A percentile compares a stretch with the other conserved stretches of the same genome.
Evolutionary conservation across 768 basidiomycete species (phyloP).

Genomic region (Strobilomyces dryophilus): DNA sequence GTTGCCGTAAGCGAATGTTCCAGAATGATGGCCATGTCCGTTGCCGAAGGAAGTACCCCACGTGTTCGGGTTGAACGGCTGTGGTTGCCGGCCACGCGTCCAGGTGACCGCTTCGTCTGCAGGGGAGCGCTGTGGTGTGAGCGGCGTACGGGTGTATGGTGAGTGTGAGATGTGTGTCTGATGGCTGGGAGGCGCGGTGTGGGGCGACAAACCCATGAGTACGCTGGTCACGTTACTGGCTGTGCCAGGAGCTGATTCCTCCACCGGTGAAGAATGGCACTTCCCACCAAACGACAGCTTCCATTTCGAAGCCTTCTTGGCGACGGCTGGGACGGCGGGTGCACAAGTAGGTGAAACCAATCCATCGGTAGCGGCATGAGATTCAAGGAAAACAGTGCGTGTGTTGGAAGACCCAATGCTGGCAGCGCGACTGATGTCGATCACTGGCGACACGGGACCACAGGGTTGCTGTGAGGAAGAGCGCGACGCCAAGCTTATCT

Average conservation of each 20-base stretch:
- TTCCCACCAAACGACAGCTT: constrained; percentile 52
- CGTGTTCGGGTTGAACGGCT: constrained; percentile 14
- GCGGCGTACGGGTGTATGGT: constrained; percentile 26
- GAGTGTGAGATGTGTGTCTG: constrained; percentile 15
- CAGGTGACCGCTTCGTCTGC: constrained; percentile 45
- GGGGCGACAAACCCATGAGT: constrained; percentile 52
- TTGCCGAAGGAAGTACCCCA: constrained; percentile 19
- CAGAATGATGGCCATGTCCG: constrained; percentile 8
- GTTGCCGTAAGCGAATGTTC: constrained; percentile 10
- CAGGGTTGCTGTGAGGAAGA: constrained; percentile 36
- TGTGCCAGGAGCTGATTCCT: constrained; percentile 49
- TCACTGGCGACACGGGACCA: constrained; percentile 6
- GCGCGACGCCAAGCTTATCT: constrained; percentile 68
- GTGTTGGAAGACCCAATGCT: constrained; percentile 33
- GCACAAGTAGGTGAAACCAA: constrained; percentile 20
- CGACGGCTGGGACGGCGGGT: constrained; percentile 34
- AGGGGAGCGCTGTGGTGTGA: constrained; percentile 31
- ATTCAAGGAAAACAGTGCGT: constrained; percentile 35
- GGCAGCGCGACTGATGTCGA: constrained; percentile 23
- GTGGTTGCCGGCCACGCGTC: constrained; percentile 45
- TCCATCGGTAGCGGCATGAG: constrained; percentile 12
- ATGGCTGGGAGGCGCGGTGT: constrained; percentile 4
- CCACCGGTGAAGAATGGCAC: constrained; percentile 43
- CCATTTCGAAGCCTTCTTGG: constrained; percentile 76
- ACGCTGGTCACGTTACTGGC: constrained; percentile 75